Percentiles rank a stretch among this genome's conserved stretches.
Conservation (phyloP, 2,329 filamentous ascomycete species). For the Fusarium sp. region DNA sequence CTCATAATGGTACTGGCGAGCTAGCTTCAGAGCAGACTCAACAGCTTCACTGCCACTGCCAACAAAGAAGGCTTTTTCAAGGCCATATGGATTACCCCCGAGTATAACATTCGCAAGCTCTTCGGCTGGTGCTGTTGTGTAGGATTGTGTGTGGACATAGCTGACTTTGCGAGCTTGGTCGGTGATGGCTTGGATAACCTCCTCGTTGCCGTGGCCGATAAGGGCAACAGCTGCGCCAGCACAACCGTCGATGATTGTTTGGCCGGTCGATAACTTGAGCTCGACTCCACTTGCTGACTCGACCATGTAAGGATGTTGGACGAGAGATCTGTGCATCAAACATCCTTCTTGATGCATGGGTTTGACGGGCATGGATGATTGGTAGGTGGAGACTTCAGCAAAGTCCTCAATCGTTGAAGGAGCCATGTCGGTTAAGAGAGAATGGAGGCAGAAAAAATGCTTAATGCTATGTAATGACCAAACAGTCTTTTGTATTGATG, state of each 20-base stretch:
- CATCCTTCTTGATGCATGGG: not conserved
- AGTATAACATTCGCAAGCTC: not conserved
- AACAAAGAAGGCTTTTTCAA: conserved; percentile 42
- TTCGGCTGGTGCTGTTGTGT: conserved; percentile 14
- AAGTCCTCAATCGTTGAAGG: not conserved
- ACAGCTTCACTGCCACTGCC: conserved; percentile 50
- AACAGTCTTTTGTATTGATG: accelerated
- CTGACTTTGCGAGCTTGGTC: conserved; percentile 16
- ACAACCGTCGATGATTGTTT: conserved; percentile 15
- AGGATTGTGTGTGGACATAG: conserved; percentile 18
- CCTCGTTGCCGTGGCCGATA: conserved; percentile 4
- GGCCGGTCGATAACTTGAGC: not conserved
- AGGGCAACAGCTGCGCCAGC: conserved; percentile 9
- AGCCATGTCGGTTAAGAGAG: not conserved
- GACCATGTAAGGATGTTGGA: conserved; percentile 17
- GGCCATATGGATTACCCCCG: not conserved
- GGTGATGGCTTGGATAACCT: conserved; percentile 13
- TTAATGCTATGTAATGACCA: accelerated
- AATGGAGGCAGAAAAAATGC: accelerated
- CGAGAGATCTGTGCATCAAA: conserved; percentile 18
- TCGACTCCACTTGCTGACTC: not conserved
- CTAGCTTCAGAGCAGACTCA: conserved; percentile 60
- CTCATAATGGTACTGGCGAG: conserved; percentile 55
- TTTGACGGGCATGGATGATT: not conserved
- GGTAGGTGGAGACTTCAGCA: not conserved